Evolutionary conservation across 2,329 filamentous ascomycete species (phyloP), one percentile per base, ranked within the genome.

Genomic region (Podosphaera xanthii): DNA sequence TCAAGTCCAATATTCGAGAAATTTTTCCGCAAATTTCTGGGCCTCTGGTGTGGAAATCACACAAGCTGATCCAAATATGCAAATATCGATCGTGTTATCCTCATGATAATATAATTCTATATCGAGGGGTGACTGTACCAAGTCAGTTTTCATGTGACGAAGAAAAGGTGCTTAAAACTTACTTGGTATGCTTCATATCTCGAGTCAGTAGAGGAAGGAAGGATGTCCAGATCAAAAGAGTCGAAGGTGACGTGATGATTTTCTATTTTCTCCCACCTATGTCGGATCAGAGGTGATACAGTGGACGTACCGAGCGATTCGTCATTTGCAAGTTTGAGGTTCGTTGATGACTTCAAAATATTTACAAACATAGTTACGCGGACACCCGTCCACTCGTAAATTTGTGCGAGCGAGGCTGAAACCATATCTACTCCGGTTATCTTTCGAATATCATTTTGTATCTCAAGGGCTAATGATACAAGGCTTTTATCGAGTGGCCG

Each of bases 291-390:
- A 44, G 40, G 40, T 44, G 40, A 4, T 12, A 44, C 40, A 14
- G 9, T 44, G 40, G 40, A 6, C 10, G 40, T 12, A 14, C 40
- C 40, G 4, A 8, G 40, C n/a, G 3, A 3, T 44, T 12, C n/a
- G 3, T 44, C 9, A 44, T 14, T 6, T 6, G 40, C 40, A 6
- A 44, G n/a, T 3, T 6, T 44, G 4, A 44, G 22, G 34, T 14
- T 60, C 38, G n/a, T 52, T 58, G 59, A 42, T 55, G 59, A 52
- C 52, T 67, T 80, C 22, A 94, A 70, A 63, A 94, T 92, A 68
- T 96, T 96, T 65, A 95, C 81, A 71, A 87, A 91, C 0, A 78
- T 81, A 64, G 86, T 78, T 0, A 94, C 70, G 59, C 70, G 73
- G 1, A 88, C 71, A 0, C 84, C 84, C 0, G 86, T 91, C 88